phyloP scores from a whole-genome alignment of 495 filamentous ascomycete genomes.

The Aspergillus conjunctus region DNA sequence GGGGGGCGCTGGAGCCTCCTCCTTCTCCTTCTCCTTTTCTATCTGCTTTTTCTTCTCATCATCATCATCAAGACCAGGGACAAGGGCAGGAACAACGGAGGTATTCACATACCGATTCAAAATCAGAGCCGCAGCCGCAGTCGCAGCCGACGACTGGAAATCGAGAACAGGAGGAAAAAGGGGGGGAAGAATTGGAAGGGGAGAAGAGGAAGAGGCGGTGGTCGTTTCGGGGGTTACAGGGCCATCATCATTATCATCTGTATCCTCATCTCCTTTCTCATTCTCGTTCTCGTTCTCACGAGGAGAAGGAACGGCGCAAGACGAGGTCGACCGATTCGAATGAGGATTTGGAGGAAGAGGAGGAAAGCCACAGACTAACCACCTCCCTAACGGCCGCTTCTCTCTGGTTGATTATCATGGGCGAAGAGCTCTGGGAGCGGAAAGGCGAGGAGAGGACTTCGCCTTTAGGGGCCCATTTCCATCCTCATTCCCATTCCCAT shows the following conservation, averaged over 20 bases:
- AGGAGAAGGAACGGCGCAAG: too few species aligned
- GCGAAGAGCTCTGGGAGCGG: constrained; percentile 29
- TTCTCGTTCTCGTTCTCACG: neutral
- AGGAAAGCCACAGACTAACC: neutral
- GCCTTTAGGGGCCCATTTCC: neutral
- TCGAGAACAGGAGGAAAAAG: neutral
- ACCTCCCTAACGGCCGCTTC: constrained; percentile 18
- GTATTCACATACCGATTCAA: neutral
- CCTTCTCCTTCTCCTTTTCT: neutral
- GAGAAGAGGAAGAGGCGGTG: neutral
- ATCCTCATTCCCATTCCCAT: neutral
- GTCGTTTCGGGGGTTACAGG: neutral
- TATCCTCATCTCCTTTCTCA: too few species aligned
- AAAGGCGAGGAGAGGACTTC: neutral
- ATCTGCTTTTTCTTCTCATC: neutral
- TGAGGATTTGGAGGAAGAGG: too few species aligned
- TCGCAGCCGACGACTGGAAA: neutral
- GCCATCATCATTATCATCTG: neutral
- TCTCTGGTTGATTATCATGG: constrained; percentile 28
- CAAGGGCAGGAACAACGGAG: neutral
- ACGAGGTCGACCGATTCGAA: neutral
- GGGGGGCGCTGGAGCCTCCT: constrained; percentile 10
- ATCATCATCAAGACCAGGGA: neutral
- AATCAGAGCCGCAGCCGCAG: neutral
- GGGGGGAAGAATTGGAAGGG: neutral